A percentile compares a stretch with the other conserved stretches of the same genome.
Evolutionary conservation across 768 basidiomycete species (phyloP).

Genomic region (Phanerodontia chrysosporium): DNA sequence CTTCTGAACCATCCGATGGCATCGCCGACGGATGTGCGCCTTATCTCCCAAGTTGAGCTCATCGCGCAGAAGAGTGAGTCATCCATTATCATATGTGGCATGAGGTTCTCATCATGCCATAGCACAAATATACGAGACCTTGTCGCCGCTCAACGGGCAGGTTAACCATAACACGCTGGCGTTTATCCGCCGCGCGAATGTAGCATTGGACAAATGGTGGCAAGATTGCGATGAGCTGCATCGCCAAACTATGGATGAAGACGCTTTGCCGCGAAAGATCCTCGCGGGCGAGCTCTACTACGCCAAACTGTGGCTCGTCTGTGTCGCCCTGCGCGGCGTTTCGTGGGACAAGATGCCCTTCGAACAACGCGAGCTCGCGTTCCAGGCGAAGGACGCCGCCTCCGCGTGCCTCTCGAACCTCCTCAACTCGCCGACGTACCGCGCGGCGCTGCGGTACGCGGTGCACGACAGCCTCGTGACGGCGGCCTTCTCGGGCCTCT

Average conservation of each 20-base stretch:
- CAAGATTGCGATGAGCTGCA: slow-evolving; percentile 83
- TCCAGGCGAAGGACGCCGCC: slow-evolving; percentile 93
- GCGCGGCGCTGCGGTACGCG: slow-evolving; percentile 86
- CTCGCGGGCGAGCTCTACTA: slow-evolving; percentile 87
- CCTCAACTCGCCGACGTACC: slow-evolving; percentile 73
- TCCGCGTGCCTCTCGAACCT: slow-evolving; percentile 82
- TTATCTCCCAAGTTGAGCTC: slow-evolving; percentile 84
- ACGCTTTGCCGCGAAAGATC: slow-evolving; percentile 81
- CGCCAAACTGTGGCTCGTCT: slow-evolving; percentile 92
- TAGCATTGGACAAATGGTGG: slow-evolving; percentile 91
- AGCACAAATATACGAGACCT: slow-evolving; percentile 93
- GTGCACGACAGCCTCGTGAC: slow-evolving; percentile 92
- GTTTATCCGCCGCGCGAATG: slow-evolving; percentile 82
- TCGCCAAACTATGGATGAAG: slow-evolving; percentile 78
- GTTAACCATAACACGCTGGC: slow-evolving; percentile 81
- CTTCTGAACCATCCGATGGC: slow-evolving; percentile 83
- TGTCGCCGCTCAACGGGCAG: slow-evolving; percentile 81
- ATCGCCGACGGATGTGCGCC: slow-evolving; percentile 84
- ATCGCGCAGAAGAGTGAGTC: slow-evolving; percentile 86
- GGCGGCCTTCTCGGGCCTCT: slow-evolving; percentile 86
- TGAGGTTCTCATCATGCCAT: background rate
- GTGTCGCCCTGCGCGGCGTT: slow-evolving; percentile 85
- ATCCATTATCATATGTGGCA: background rate
- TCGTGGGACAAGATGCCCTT: slow-evolving; percentile 97
- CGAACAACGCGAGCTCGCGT: slow-evolving; percentile 91